Evolutionary conservation across 2,329 filamentous ascomycete species (phyloP), one percentile per base, ranked within the genome.

Genomic region (Lasiodiplodia sp.): DNA sequence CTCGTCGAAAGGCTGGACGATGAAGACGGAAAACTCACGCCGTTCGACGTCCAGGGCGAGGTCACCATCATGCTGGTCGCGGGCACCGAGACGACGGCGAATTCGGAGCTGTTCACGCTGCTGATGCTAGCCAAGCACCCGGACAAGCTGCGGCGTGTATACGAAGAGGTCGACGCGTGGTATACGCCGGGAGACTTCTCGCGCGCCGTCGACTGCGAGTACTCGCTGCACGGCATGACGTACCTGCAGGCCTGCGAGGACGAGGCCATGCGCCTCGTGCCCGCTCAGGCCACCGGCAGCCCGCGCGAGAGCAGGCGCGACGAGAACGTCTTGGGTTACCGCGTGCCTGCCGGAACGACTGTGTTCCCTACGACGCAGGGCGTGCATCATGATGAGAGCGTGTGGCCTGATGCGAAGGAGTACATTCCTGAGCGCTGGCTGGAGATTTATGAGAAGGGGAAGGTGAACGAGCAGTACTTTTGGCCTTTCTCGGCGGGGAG

Each of bases 161-260:
- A 64, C 28, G 40, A 6, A 1, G 60, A 64, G 31, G 60, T 64
- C 16, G 60, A 64, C 25, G 44, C 25, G 0, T 64, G 44, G 44
- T 64, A 64, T 44, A 23, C 60, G 12, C 31, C 31, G 8, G 31
- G 31, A 0, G 60, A 76, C 53, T 65, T 80, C 16, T 73, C 71
- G 64, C 71, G 74, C 7, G 79, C 81, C 65, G 75, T 81, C 1
- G 74, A 78, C 53, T 77, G 79, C 34, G 79, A 81, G 67, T 75
- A 81, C 28, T 52, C 80, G 80, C 37, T 74, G 77, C 3, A 75
- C 75, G 56, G 56, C n/a, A 11, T 78, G 79, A 12, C 73, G 78
- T 81, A 76, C 68, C 70, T 81, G 25, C 74, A 77, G 18, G 79
- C 79, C 16, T 81, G 79, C 64, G 78, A 80, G 65, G 79, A 81